These are phyloP conservation scores for Amylostereum areolatum DNA, from an alignment of 1,284 basidiomycete genomes.

Conservation along the genomic window DNA sequence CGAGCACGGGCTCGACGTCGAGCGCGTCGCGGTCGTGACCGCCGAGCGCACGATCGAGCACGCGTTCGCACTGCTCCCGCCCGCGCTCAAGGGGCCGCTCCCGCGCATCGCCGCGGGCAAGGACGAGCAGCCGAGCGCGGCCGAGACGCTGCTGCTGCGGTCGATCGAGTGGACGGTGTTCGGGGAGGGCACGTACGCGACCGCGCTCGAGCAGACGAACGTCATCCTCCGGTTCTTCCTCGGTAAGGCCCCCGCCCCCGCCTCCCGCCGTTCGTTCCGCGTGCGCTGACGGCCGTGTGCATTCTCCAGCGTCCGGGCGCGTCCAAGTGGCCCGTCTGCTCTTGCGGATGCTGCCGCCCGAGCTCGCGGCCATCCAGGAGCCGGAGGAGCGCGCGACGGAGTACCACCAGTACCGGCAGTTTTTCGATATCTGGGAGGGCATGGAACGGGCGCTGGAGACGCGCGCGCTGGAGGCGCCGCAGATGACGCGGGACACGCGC, in stretches of 20 bases:
- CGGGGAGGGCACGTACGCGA: constrained; percentile 64
- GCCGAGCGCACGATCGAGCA: constrained; percentile 77
- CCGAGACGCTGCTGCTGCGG: constrained; percentile 70
- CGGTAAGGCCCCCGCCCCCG: constrained; percentile 49
- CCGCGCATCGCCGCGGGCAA: constrained; percentile 42
- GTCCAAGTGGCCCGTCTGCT: constrained; percentile 66
- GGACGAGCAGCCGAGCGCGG: constrained; percentile 40
- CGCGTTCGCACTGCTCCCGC: constrained; percentile 55
- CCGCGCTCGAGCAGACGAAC: constrained; percentile 80
- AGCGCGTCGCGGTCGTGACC: constrained; percentile 75
- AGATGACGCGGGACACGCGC: constrained; percentile 53
- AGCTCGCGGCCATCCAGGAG: constrained; percentile 51
- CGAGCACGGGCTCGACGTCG: constrained; percentile 81
- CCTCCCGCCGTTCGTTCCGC: no score
- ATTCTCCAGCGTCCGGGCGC: constrained; percentile 67
- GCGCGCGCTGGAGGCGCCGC: constrained; percentile 43
- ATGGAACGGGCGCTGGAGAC: constrained; percentile 53
- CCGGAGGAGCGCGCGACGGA: constrained; percentile 63
- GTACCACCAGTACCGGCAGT: constrained; percentile 68
- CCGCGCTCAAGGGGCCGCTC: constrained; percentile 51
- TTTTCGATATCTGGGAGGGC: constrained; percentile 65
- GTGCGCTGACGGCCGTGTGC: no score
- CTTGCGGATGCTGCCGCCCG: constrained; percentile 59
- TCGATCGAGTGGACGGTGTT: constrained; percentile 95
- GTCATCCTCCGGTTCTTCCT: constrained; percentile 85